A percentile compares a stretch with the other conserved stretches of the same genome.
phyloP scores from a whole-genome alignment of 1,139 yeast species.

The Yamadazyma oceani region DNA sequence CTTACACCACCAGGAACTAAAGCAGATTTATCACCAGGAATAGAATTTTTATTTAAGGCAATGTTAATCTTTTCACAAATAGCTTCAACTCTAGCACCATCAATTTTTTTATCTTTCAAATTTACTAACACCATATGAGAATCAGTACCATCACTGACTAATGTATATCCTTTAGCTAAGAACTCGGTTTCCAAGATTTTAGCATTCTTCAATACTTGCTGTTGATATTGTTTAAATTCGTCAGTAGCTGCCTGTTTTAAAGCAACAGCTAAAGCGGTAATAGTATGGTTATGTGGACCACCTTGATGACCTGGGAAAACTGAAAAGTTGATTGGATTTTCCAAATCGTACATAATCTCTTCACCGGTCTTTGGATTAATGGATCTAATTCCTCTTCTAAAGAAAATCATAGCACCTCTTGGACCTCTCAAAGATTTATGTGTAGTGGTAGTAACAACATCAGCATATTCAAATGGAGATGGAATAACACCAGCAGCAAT shows the following conservation, averaged over 20 bases:
- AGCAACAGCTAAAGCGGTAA: slow-evolving; percentile 95
- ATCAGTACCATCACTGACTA: slow-evolving; percentile 94
- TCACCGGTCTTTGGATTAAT: slow-evolving; percentile 90
- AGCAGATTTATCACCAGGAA: slow-evolving; percentile 98
- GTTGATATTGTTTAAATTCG: slow-evolving; percentile 88
- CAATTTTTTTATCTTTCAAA: slow-evolving; percentile 84
- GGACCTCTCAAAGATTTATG: slow-evolving; percentile 99
- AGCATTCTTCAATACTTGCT: slow-evolving; percentile 86
- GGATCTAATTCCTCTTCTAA: slow-evolving; percentile 93
- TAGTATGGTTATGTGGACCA: slow-evolving; percentile 99
- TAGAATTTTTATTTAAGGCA: slow-evolving; percentile 95
- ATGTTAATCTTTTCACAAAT: slow-evolving; percentile 93
- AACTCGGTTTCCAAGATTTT: slow-evolving; percentile 78
- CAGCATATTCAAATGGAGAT: slow-evolving; percentile 94
- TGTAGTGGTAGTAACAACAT: slow-evolving; percentile 96
- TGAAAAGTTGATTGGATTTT: slow-evolving; percentile 92
- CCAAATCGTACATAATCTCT: slow-evolving; percentile 85
- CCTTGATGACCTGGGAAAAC: slow-evolving; percentile 99
- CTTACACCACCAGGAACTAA: slow-evolving; percentile 97
- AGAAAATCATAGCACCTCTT: slow-evolving; percentile 98
- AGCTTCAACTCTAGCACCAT: slow-evolving; percentile 97
- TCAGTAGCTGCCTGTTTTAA: slow-evolving; percentile 91
- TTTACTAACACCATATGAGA: slow-evolving; percentile 94
- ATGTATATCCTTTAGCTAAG: slow-evolving; percentile 66
- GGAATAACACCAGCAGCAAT: slow-evolving; percentile 96